phyloP scores from a whole-genome alignment of 768 basidiomycete species.

The Melanogaster broomeanus region DNA sequence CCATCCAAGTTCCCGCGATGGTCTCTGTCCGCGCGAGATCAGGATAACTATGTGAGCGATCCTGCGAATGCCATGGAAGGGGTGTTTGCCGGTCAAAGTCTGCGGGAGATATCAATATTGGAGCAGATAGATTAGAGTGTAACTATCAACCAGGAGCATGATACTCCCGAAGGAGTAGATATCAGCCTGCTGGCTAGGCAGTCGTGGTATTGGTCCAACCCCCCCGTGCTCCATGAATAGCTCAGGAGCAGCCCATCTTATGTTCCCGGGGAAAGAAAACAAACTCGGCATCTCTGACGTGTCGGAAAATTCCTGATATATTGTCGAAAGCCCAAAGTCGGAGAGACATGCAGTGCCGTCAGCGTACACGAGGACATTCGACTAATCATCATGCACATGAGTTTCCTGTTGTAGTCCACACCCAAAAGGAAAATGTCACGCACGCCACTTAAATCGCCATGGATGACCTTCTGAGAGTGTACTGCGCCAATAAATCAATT shows the following conservation, averaged over 20 bases:
- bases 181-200: constrained; percentile 16
- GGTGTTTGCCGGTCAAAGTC: constrained; percentile 25
- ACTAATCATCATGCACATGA: constrained; percentile 10
- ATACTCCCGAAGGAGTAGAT: constrained; percentile 33
- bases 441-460: constrained; percentile 44
- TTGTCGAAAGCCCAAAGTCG: constrained; percentile 33
- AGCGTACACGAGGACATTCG: constrained; percentile 21
- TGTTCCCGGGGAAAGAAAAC: constrained; percentile 21
- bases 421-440: neutral
- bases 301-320: constrained; percentile 11
- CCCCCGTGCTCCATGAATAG: constrained; percentile 11
- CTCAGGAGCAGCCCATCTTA: constrained; percentile 33
- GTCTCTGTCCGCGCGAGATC: constrained; percentile 11
- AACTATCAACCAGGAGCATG: constrained; percentile 25
- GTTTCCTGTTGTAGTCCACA: neutral
- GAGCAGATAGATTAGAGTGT: neutral
- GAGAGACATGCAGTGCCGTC: constrained; percentile 20
- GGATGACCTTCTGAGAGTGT: constrained; percentile 27
- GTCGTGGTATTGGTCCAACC: neutral
- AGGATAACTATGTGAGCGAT: constrained; percentile 24
- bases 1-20: constrained; percentile 15
- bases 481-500: constrained; percentile 13
- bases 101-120: constrained; percentile 2
- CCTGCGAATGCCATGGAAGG: constrained; percentile 22
- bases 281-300: neutral